Evolutionary conservation across 495 filamentous ascomycete species (phyloP).

Genomic region (Cryomyces minteri): DNA sequence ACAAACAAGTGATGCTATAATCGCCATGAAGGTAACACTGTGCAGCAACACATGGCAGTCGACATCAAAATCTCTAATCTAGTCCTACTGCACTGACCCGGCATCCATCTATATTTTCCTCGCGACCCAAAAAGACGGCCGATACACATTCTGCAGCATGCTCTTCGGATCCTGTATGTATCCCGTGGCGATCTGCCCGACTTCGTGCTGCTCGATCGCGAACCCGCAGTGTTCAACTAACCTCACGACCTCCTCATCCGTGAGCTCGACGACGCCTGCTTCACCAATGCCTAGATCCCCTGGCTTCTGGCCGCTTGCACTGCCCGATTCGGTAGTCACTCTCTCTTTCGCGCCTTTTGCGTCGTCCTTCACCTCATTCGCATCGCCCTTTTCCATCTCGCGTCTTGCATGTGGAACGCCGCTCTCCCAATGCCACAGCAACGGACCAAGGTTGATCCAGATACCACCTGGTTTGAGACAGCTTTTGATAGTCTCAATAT

Average conservation of each 20-base stretch:
- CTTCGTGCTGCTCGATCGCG: constrained; percentile 18
- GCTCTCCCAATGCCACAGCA: constrained; percentile 78
- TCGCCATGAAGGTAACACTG: no score
- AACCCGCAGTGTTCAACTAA: constrained; percentile 68
- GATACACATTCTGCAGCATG: constrained; percentile 71
- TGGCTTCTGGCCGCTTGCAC: constrained; percentile 1
- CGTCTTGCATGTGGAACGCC: constrained; percentile 27
- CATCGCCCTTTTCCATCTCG: constrained; percentile 16
- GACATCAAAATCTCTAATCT: no score
- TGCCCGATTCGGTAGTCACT: constrained; percentile 1
- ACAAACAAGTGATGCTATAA: no score
- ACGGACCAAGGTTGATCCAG: constrained; percentile 77
- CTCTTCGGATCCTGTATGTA: constrained; percentile 74
- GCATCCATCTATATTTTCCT: not conserved
- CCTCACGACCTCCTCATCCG: constrained; percentile 66
- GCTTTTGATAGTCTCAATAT: constrained; percentile 62
- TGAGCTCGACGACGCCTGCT: constrained; percentile 70
- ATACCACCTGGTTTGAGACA: constrained; percentile 64
- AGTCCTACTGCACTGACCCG: no score
- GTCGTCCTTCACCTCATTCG: constrained; percentile 3
- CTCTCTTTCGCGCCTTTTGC: constrained; percentile 2
- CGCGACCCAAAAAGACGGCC: constrained; percentile 67
- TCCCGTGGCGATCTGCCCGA: constrained; percentile 35
- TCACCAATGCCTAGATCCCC: constrained; percentile 41
- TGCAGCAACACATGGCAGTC: no score